These are phyloP conservation scores for Trichosporon sp. DNA, from an alignment of 1,284 basidiomycete genomes.

Conservation along the genomic window DNA sequence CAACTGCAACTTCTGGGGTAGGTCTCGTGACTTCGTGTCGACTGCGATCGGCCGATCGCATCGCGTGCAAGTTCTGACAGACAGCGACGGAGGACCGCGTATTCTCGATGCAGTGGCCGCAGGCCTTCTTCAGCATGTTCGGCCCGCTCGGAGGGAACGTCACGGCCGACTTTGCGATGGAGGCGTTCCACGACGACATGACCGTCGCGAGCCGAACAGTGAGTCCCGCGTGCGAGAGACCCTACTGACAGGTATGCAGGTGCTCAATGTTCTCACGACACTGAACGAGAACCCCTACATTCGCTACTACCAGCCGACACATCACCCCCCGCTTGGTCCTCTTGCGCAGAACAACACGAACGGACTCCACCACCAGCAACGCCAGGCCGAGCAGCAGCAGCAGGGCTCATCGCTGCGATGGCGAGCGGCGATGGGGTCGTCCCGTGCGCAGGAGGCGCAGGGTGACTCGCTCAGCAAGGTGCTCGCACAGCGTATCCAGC, in stretches of 20 bases:
- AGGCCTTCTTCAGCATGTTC: constrained; percentile 77
- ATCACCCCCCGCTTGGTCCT: constrained; percentile 80
- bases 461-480: constrained; percentile 63
- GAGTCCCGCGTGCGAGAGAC: constrained; percentile 13
- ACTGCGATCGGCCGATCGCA: neutral
- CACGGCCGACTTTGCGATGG: constrained; percentile 59
- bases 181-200: constrained; percentile 70
- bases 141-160: constrained; percentile 68
- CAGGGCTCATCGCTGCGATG: constrained; percentile 31
- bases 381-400: constrained; percentile 45
- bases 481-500: constrained; percentile 75
- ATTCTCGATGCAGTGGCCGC: constrained; percentile 70
- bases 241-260: constrained; percentile 51
- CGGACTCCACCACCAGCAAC: constrained; percentile 44
- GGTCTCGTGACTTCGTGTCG: constrained; percentile 21
- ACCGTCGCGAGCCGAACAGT: constrained; percentile 55
- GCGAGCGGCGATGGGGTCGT: constrained; percentile 40
- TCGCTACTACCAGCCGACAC: constrained; percentile 82
- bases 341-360: constrained; percentile 51
- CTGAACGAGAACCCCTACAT: constrained; percentile 91
- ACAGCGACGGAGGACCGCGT: constrained; percentile 74
- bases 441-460: constrained; percentile 37
- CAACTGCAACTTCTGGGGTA: constrained; percentile 84
- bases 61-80: too few species aligned
- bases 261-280: constrained; percentile 83